phyloP scores from a whole-genome alignment of 1,284 basidiomycete genomes.

The Boletus mariae region DNA sequence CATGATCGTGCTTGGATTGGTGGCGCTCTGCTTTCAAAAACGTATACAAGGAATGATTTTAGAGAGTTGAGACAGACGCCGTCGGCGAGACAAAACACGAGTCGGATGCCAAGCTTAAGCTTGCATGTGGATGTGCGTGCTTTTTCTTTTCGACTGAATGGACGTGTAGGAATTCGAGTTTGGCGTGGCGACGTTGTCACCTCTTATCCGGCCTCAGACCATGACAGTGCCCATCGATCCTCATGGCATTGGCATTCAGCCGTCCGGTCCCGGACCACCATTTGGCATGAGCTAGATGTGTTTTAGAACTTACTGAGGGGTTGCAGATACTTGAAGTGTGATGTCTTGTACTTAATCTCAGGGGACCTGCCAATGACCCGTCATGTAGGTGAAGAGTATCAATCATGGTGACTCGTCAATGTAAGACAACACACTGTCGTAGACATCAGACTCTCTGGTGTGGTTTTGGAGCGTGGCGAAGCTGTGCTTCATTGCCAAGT shows the following conservation, averaged over 20 bases:
- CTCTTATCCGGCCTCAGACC: conserved; percentile 28
- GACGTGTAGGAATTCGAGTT: no score
- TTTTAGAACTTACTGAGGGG: no score
- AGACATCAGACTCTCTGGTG: no score
- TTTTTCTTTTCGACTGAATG: not conserved
- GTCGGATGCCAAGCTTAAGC: conserved; percentile 75
- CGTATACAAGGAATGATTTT: conserved; percentile 73
- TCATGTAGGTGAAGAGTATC: no score
- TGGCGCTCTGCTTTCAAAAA: conserved; percentile 49
- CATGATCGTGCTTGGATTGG: no score
- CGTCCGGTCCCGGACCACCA: conserved; percentile 30
- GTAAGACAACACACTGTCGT: no score
- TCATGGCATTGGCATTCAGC: conserved; percentile 14
- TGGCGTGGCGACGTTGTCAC: conserved; percentile 13
- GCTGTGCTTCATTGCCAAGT: no score
- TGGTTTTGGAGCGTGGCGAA: no score
- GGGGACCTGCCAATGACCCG: no score
- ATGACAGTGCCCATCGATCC: conserved; percentile 19
- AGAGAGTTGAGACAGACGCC: conserved; percentile 62
- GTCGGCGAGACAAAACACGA: conserved; percentile 69
- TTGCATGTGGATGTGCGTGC: conserved; percentile 71
- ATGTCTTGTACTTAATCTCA: no score
- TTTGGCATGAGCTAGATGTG: conserved; percentile 25
- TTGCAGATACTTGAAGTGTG: no score
- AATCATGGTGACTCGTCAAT: no score